Conservation (phyloP, 164 flowering plant genomes). For the Umbellularia californica region DNA sequence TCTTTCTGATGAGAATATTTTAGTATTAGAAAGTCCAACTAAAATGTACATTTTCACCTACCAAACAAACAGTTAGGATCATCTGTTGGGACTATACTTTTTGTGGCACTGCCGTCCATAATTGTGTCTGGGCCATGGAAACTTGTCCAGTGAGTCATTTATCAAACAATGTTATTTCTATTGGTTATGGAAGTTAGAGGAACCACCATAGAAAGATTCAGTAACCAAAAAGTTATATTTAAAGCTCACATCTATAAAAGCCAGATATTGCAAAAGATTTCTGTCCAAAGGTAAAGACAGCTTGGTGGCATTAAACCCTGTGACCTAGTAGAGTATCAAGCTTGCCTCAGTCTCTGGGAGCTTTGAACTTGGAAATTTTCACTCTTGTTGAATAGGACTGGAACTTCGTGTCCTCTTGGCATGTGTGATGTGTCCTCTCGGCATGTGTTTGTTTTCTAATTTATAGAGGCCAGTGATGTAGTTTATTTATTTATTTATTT, state of each 20-base stretch:
- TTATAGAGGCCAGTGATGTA: too few relatives aligned
- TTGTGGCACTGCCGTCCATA: not conserved
- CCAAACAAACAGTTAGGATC: not conserved
- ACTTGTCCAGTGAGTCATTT: not conserved
- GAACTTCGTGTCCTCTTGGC: too few relatives aligned
- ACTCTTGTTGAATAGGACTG: too few relatives aligned
- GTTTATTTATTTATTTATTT: too few relatives aligned
- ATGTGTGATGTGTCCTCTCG: too few relatives aligned
- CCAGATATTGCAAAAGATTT: not conserved
- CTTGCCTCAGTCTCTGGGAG: not conserved
- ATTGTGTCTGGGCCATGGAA: not conserved
- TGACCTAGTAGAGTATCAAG: not conserved
- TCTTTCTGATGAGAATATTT: not conserved
- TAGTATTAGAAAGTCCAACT: not conserved
- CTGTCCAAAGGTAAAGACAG: too few relatives aligned
- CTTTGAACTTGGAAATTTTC: too few relatives aligned
- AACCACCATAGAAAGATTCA: not conserved
- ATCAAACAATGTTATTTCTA: not conserved
- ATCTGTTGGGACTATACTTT: not conserved
- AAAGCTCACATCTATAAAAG: too few relatives aligned
- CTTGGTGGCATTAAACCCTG: not conserved
- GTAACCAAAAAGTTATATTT: not conserved
- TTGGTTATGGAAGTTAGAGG: too few relatives aligned
- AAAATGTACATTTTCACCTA: not conserved
- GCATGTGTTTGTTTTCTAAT: too few relatives aligned